phyloP scores from a whole-genome alignment of 1,139 yeast genomes.

The Meyerozyma sp. region DNA sequence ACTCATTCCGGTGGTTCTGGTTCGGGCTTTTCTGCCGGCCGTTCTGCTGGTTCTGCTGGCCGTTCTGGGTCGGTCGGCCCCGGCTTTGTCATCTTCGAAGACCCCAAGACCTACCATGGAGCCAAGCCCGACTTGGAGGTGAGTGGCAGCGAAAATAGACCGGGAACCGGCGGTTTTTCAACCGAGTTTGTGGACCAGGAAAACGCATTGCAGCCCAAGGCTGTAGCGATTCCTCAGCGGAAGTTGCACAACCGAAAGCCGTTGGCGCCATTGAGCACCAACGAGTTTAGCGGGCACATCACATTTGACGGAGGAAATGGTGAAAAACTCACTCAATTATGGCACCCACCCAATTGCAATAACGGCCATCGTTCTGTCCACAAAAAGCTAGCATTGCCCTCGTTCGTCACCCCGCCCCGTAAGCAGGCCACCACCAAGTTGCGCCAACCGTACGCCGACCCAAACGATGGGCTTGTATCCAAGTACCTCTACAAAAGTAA shows the following conservation, averaged over 20 bases:
- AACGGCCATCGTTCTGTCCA: slow-evolving; percentile 33
- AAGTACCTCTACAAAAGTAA: not conserved
- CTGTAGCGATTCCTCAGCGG: slow-evolving; percentile 10
- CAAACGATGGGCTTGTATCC: not conserved
- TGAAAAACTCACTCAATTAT: slow-evolving; percentile 5
- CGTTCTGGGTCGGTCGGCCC: slow-evolving; percentile 4
- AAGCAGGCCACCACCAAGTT: slow-evolving; percentile 3
- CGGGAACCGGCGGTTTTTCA: not conserved
- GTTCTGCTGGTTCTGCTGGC: not conserved
- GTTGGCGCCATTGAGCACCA: slow-evolving; percentile 26
- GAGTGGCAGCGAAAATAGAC: slow-evolving; percentile 5
- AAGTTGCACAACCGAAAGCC: slow-evolving; percentile 20
- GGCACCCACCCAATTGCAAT: slow-evolving; percentile 25
- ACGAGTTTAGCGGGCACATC: slow-evolving; percentile 31
- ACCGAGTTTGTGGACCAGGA: slow-evolving; percentile 31
- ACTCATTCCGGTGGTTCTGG: not conserved
- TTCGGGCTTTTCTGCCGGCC: not conserved
- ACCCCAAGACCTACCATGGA: slow-evolving; percentile 10
- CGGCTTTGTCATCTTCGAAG: slow-evolving; percentile 36
- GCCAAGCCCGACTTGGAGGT: not conserved
- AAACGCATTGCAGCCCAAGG: slow-evolving; percentile 40
- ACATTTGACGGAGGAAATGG: slow-evolving; percentile 2
- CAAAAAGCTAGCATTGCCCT: slow-evolving; percentile 27
- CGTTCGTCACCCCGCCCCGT: slow-evolving; percentile 32
- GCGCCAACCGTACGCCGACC: not conserved